Evolutionary conservation across 1,139 yeast species (phyloP).

Genomic region (Pichia terricola): DNA sequence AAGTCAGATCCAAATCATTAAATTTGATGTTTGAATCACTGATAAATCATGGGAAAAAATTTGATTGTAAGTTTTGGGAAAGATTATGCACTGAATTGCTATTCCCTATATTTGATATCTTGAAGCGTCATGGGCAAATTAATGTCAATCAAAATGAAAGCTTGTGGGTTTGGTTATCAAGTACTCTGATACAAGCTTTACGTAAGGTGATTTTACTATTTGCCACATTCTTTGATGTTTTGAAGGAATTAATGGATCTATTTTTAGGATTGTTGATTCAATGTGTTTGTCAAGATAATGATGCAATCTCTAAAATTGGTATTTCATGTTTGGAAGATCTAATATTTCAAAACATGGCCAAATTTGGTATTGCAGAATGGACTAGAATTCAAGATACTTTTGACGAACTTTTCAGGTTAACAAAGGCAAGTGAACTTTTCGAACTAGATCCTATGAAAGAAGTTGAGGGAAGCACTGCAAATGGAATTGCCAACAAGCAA

Average conservation of each 20-base stretch:
- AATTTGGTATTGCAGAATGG: conserved; percentile 68
- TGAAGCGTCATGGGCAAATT: conserved; percentile 70
- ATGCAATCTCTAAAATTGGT: conserved; percentile 91
- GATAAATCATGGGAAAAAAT: conserved; percentile 69
- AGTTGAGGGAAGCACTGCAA: background rate
- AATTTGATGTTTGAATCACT: conserved; percentile 73
- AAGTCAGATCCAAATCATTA: conserved; percentile 84
- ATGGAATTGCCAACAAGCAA: background rate
- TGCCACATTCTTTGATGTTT: conserved; percentile 66
- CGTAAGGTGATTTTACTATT: conserved; percentile 80
- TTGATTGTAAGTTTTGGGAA: conserved; percentile 74
- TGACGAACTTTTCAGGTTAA: conserved; percentile 58
- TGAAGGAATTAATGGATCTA: conserved; percentile 66
- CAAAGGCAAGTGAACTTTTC: conserved; percentile 82
- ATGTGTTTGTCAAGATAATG: conserved; percentile 94
- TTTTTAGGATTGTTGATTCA: conserved; percentile 69
- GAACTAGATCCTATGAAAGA: conserved; percentile 51
- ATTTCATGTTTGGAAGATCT: conserved; percentile 78
- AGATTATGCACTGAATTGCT: conserved; percentile 64
- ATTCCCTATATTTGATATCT: conserved; percentile 82
- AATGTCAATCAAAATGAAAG: conserved; percentile 62
- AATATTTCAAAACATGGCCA: conserved; percentile 61
- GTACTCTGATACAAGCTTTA: conserved; percentile 91
- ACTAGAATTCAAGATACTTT: conserved; percentile 54
- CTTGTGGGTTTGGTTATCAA: conserved; percentile 89